Conservation (phyloP, 371 early-diverging fungal genomes). For the Umbelopsis sp. region DNA sequence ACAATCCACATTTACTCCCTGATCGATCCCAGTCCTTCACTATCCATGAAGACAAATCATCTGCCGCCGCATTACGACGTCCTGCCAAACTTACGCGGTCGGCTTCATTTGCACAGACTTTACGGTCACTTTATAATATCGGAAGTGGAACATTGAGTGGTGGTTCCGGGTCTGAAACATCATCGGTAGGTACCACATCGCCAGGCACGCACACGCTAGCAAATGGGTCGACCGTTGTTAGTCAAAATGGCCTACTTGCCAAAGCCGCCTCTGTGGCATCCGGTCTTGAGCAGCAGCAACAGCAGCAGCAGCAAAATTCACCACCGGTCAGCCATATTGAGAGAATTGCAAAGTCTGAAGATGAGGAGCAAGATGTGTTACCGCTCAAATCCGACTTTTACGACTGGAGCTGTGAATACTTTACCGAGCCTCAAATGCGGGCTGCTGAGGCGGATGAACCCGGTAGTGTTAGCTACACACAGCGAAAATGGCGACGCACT, state of each 20-base stretch:
- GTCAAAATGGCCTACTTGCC: constrained; percentile 1
- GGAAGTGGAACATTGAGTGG: constrained; percentile 32
- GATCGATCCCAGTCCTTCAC: constrained; percentile 31
- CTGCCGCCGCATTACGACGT: constrained; percentile 24
- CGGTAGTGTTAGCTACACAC: constrained; percentile 79
- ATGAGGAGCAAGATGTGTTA: constrained; percentile 32
- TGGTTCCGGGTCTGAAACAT: constrained; percentile 22
- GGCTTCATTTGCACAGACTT: constrained; percentile 53
- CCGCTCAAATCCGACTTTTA: constrained; percentile 70
- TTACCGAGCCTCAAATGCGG: constrained; percentile 89
- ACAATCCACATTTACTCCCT: constrained; percentile 13
- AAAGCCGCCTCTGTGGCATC: constrained; percentile 7
- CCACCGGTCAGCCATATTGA: not conserved
- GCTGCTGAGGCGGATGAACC: constrained; percentile 83
- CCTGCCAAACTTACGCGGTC: constrained; percentile 48
- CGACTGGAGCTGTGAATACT: constrained; percentile 88
- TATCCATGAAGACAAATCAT: constrained; percentile 13
- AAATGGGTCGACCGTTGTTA: not conserved
- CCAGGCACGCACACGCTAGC: not conserved
- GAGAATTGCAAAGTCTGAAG: not conserved
- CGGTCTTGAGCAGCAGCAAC: not conserved
- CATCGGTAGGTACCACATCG: constrained; percentile 25
- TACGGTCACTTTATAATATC: constrained; percentile 55
- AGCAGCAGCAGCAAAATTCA: not conserved
- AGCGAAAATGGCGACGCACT: constrained; percentile 76